phyloP scores from a whole-genome alignment of 495 filamentous ascomycete species.

The Hypoxylon perforatum region DNA sequence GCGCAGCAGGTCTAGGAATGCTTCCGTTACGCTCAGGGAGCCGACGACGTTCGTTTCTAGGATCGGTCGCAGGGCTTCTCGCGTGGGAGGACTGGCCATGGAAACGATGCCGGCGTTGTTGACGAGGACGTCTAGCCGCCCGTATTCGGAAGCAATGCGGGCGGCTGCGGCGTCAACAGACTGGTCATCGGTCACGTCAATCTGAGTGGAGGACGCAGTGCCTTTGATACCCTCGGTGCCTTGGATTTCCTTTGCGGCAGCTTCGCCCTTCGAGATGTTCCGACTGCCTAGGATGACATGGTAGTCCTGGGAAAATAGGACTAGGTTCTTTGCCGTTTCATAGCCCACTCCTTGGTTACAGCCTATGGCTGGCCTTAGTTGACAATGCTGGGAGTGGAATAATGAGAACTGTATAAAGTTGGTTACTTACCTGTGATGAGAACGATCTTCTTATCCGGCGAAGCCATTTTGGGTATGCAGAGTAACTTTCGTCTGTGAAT shows the following conservation, averaged over 20 bases:
- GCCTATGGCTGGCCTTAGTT: constrained; percentile 36
- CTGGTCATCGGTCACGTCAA: constrained; percentile 31
- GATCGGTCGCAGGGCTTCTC: constrained; percentile 46
- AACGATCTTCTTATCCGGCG: constrained; percentile 40
- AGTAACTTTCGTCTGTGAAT: not conserved
- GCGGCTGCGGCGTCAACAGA: constrained; percentile 46
- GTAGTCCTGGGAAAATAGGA: constrained; percentile 35
- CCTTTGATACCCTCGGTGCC: constrained; percentile 23
- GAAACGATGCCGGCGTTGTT: constrained; percentile 51
- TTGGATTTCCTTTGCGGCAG: constrained; percentile 10
- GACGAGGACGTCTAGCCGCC: constrained; percentile 50
- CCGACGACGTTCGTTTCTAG: constrained; percentile 57
- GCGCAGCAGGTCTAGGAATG: constrained; percentile 54
- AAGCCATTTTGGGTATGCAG: constrained; percentile 14
- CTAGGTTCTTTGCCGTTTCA: constrained; percentile 50
- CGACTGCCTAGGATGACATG: constrained; percentile 37
- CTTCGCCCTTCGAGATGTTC: constrained; percentile 18
- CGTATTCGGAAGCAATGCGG: constrained; percentile 46
- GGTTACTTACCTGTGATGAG: constrained; percentile 46
- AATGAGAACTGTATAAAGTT: not conserved
- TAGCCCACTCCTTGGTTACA: constrained; percentile 61
- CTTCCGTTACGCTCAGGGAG: constrained; percentile 52
- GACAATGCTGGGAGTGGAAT: not conserved
- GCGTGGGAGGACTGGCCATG: constrained; percentile 34
- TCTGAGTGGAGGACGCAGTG: constrained; percentile 18